These are phyloP conservation scores for Fraxinus sp. DNA, from an alignment of 305 asterid species.

Conservation along the genomic window DNA sequence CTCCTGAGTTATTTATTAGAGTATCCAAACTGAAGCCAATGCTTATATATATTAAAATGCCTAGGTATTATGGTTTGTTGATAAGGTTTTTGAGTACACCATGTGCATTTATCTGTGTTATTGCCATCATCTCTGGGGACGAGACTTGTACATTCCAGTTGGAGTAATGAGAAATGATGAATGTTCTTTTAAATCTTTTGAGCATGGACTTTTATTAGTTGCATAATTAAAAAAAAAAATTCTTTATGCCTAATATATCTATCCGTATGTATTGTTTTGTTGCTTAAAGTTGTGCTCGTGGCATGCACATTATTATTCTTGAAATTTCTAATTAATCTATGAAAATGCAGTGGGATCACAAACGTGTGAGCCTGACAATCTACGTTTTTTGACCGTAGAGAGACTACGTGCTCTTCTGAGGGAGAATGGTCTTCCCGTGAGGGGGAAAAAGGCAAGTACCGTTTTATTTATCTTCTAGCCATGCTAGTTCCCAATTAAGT, in stretches of 20 bases:
- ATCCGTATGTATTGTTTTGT: not conserved
- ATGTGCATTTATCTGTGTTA: not conserved
- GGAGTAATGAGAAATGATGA: not conserved
- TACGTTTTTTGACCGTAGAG: slow-evolving; percentile 66
- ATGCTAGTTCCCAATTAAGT: not conserved
- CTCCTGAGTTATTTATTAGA: not conserved
- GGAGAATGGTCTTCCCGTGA: slow-evolving; percentile 70
- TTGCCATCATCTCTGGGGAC: not conserved
- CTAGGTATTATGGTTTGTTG: not conserved
- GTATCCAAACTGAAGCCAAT: not conserved
- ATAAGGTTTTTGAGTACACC: not conserved
- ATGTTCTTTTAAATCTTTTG: not conserved
- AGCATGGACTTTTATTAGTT: not conserved
- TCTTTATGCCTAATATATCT: not conserved
- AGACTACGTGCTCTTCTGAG: slow-evolving; percentile 62
- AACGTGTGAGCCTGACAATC: slow-evolving; percentile 31
- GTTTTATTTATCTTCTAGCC: not conserved
- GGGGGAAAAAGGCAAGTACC: slow-evolving; percentile 69
- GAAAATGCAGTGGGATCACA: slow-evolving; percentile 24
- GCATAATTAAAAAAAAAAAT: not conserved
- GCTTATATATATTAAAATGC: not conserved
- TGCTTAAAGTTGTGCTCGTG: not conserved
- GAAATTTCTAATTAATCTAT: not conserved
- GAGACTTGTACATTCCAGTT: not conserved
- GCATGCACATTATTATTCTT: not conserved